Percentiles rank a stretch among this genome's conserved stretches.
These are phyloP conservation scores for Metschnikowia arizonensis DNA, from an alignment of 805 yeast species.

Conservation along the genomic window DNA sequence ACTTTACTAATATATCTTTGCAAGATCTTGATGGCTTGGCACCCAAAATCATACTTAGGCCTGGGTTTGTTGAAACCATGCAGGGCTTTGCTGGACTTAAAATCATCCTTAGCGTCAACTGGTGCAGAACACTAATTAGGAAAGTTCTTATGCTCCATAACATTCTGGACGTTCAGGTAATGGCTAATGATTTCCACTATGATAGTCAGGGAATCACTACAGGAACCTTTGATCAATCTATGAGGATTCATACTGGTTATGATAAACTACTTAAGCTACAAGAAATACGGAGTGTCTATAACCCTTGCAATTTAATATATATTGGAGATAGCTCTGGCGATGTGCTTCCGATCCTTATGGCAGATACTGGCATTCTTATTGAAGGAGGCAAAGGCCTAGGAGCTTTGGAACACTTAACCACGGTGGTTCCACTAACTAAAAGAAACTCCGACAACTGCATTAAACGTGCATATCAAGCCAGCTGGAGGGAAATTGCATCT, in stretches of 20 bases:
- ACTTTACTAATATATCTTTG: slow-evolving; percentile 43
- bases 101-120: slow-evolving; percentile 54
- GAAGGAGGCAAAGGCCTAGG: slow-evolving; percentile 24
- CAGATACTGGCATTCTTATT: slow-evolving; percentile 46
- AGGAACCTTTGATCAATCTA: slow-evolving; percentile 24
- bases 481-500: slow-evolving; percentile 4
- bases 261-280: slow-evolving; percentile 41
- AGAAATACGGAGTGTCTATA: slow-evolving; percentile 9
- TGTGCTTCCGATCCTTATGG: slow-evolving; percentile 39
- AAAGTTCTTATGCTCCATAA: slow-evolving; percentile 25
- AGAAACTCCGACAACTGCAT: no score
- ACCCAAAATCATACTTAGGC: slow-evolving; percentile 31
- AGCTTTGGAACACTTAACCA: slow-evolving; percentile 2
- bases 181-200: slow-evolving; percentile 51
- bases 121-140: slow-evolving; percentile 51
- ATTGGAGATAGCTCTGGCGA: slow-evolving; percentile 66
- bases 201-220: slow-evolving; percentile 24
- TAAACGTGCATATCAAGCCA: background rate
- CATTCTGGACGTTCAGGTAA: slow-evolving; percentile 25
- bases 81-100: slow-evolving; percentile 28
- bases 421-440: background rate
- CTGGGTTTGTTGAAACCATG: slow-evolving; percentile 38
- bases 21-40: slow-evolving; percentile 34
- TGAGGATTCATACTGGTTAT: slow-evolving; percentile 45
- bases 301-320: slow-evolving; percentile 32